Conservation (phyloP, 768 basidiomycete species). For the Phallus indusiatus region DNA sequence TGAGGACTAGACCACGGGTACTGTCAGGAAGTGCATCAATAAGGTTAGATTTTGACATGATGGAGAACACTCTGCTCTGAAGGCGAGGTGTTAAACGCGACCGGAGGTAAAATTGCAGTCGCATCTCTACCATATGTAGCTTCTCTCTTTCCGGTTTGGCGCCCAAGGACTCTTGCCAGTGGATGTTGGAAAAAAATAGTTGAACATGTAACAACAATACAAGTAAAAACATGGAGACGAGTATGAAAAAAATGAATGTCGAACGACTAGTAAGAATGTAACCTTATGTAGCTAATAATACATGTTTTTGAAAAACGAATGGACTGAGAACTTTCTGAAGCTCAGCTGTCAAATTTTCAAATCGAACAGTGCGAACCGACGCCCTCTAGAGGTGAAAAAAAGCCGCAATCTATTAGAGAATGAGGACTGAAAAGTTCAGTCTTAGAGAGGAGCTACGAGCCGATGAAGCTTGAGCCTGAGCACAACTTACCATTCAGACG, state of each 20-base stretch:
- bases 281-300: background rate
- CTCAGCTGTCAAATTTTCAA: background rate
- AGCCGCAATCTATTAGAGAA: background rate
- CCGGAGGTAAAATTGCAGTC: background rate
- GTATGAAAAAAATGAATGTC: too few species aligned
- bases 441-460: background rate
- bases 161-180: too few species aligned
- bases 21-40: conserved; percentile 37
- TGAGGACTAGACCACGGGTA: conserved; percentile 47
- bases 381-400: background rate
- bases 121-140: too few species aligned
- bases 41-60: conserved; percentile 47
- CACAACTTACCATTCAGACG: background rate
- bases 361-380: background rate
- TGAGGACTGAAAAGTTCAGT: background rate
- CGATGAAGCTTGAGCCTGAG: background rate
- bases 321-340: too few species aligned
- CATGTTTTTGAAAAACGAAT: background rate
- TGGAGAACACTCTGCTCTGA: background rate
- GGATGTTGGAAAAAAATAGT: too few species aligned
- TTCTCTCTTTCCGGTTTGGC: too few species aligned
- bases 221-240: too few species aligned
- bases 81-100: background rate
- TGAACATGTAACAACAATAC: too few species aligned
- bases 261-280: too few species aligned